Base-by-base conservation (phyloP, 2,329 filamentous ascomycete genomes). In the Chalaropsis ovoidea region DNA sequence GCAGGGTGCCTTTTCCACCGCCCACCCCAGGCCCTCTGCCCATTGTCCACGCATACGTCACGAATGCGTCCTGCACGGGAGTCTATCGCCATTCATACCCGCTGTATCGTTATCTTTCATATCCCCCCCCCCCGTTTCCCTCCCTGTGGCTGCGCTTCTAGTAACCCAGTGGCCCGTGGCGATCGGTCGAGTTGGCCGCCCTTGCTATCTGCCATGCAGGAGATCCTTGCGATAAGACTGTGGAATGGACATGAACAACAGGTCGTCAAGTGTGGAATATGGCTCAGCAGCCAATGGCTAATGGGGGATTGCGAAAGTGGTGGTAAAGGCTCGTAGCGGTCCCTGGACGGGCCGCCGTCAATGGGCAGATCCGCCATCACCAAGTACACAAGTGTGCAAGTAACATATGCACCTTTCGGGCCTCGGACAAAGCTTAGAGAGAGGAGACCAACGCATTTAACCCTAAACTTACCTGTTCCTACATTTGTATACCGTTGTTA, bases 91-190 rank as follows among this genome's bases (percentile, higher is more conserved):
- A 56, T 56, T 3, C 52, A 56, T 31, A 13, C 24, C 52, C n/a
- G 17, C 24, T n/a, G 13, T 56, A n/a, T 56, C 52, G 52, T 56
- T 56, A 56, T 56, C 52, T 56, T 11, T 19, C 24, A 35, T n/a
- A 15, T 5, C 27, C 3, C 27, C 13, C 13, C 24, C 13, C 22
- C 13, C 24, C 22, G 35, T 39, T 7, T 3, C 35, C 3, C 4
- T 39, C 35, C 1, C 35, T 1, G 5, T 39, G 5, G 35, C 35
- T 39, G 35, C 4, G 8, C 15, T 56, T 31, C 13, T 17, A 31
- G 24, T 35, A 15, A 19, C 52, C 11, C 52, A 31, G 52, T 56
- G 52, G 52, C 24, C 52, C 52, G 24, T 56, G 52, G 24, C 15
- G 15, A 11, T 8, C 19, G 22, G 52, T 56, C 24, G 52, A 56